A percentile compares a stretch with the other conserved stretches of the same genome.
Conservation (phyloP, 2,329 filamentous ascomycete species). For the Curvularia sp. region DNA sequence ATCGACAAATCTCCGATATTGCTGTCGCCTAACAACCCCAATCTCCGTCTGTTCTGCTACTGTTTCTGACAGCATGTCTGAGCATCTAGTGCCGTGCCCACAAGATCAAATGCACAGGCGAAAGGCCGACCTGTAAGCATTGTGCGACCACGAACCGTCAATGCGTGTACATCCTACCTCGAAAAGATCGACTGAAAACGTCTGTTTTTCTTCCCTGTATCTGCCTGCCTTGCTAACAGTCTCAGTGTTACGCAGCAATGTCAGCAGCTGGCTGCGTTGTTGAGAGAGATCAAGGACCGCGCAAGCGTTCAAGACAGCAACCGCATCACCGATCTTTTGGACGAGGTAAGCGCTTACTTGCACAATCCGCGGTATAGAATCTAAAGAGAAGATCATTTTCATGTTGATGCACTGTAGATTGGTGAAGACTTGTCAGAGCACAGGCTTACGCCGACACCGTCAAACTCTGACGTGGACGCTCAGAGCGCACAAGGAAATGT, state of each 20-base stretch:
- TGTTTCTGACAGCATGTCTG: conserved; percentile 19
- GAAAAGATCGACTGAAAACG: conserved; percentile 50
- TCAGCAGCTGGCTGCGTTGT: conserved; percentile 35
- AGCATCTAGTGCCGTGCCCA: conserved; percentile 45
- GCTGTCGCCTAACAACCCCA: conserved; percentile 8
- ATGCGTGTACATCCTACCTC: conserved; percentile 51
- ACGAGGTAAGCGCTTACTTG: conserved; percentile 22
- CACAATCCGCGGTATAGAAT: background rate
- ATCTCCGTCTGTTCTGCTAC: conserved; percentile 3
- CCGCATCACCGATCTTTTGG: conserved; percentile 35
- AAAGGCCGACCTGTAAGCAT: conserved; percentile 47
- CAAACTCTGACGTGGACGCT: conserved; percentile 29
- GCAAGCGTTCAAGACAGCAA: conserved; percentile 31
- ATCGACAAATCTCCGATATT: background rate
- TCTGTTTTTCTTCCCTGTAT: conserved; percentile 21
- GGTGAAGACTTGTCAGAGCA: conserved; percentile 37
- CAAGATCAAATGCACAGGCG: conserved; percentile 53
- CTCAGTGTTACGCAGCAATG: conserved; percentile 40
- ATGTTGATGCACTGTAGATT: conserved; percentile 30
- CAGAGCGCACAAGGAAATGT: conserved; percentile 22
- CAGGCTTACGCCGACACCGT: conserved; percentile 21
- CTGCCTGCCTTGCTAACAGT: conserved; percentile 18
- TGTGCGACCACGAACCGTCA: conserved; percentile 43
- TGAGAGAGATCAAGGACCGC: conserved; percentile 26
- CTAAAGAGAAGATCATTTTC: background rate